Evolutionary conservation across 2,329 filamentous ascomycete genomes (phyloP), one percentile per base, ranked within the genome.

Genomic region (Fusarium sp.): DNA sequence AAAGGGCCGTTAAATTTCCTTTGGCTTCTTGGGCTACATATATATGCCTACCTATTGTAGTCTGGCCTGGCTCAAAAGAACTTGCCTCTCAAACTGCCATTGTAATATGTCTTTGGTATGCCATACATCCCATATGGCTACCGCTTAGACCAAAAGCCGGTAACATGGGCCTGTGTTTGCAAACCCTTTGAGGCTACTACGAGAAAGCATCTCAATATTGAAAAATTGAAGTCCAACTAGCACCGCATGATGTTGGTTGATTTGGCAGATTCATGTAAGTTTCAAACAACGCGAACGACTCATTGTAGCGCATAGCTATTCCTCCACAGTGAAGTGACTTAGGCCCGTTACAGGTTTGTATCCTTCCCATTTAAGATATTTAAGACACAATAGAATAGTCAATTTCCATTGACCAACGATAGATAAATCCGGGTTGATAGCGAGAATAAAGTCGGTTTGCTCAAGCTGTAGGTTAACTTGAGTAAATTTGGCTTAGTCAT

Each of bases 401-500:
- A 18, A 2, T 32, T 11, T 49, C 11, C 9, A 49, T 34, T 9
- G 9, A 49, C 8, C 16, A 48, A 32, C 3, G 18, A 23, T 3
- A 2, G 11, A 49, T 4, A 12, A 50, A 10, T 7, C 9, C 23
- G 27, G 27, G 32, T 40, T 5, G 21, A 40, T 7, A 11, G 23
- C 4, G n/a, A n/a, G 16, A 37, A 28, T 14, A 14, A 27, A 16
- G 34, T 43, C 42, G 23, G n/a, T 8, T 32, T 20, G 32, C 20
- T 47, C 12, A 55, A n/a, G 34, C 49, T 53, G 14, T 28, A 47
- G 41, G 41, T 48, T 55, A 34, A 14, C 10, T 12, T 12, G 18
- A 9, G 25, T n/a, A 27, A 42, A 63, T 14, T 1, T 14, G 4
- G 72, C 72, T 75, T 69, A 75, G 74, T 75, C 67, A 75, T 72